Evolutionary conservation across 257 asterid species (phyloP).

Genomic region (Phtheirospermum japonicum): DNA sequence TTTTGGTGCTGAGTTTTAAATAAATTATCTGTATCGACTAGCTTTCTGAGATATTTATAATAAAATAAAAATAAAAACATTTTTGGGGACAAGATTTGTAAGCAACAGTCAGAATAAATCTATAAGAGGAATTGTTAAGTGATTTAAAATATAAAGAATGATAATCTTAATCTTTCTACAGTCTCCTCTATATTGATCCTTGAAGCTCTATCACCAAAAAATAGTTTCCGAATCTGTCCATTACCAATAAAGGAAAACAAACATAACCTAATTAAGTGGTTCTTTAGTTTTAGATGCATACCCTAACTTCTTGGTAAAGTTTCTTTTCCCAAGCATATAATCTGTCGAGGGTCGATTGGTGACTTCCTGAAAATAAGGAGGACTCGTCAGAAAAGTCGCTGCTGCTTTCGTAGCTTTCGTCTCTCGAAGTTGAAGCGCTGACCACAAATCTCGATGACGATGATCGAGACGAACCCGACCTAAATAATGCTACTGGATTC

Average conservation of each 20-base stretch:
- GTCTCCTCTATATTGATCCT: too few species aligned
- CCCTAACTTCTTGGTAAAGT: constrained; percentile 92
- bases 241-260: neutral
- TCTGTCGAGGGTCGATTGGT: constrained; percentile 87
- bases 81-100: too few species aligned
- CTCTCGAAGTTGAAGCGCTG: constrained; percentile 59
- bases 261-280: constrained; percentile 5
- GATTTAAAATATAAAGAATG: too few species aligned
- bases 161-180: too few species aligned
- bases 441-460: constrained; percentile 67
- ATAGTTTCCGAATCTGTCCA: too few species aligned
- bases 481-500: constrained; percentile 83
- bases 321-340: constrained; percentile 94
- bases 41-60: too few species aligned
- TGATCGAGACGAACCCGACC: constrained; percentile 79
- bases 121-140: too few species aligned
- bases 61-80: too few species aligned
- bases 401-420: constrained; percentile 60
- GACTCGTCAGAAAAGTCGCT: constrained; percentile 69
- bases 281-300: constrained; percentile 40
- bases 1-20: too few species aligned
- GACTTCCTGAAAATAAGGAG: constrained; percentile 59
- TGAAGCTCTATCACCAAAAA: too few species aligned
- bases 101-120: too few species aligned
- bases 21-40: too few species aligned